These are phyloP conservation scores for Arthrocladium fulminans DNA, from an alignment of 2,329 filamentous ascomycete genomes.

Conservation along the genomic window DNA sequence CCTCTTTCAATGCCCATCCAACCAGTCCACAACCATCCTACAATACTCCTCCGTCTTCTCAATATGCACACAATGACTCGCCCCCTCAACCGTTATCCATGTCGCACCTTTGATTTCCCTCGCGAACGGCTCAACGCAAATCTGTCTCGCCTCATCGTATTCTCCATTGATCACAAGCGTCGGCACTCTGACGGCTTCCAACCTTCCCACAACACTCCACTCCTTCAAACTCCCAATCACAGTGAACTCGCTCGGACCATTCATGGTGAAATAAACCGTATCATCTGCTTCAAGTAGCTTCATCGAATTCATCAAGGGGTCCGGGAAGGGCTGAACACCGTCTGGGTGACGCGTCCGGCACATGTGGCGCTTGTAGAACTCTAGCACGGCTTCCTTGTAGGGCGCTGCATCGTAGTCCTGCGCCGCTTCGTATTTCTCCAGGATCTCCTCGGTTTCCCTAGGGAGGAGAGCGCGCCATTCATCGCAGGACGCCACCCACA, in stretches of 20 bases:
- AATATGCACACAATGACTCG: conserved; percentile 1
- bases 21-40: neutral
- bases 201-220: conserved; percentile 29
- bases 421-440: conserved; percentile 16
- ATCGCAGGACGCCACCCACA: conserved; percentile 21
- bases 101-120: neutral
- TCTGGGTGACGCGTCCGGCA: conserved; percentile 14
- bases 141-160: conserved; percentile 23
- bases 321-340: conserved; percentile 26
- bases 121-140: neutral
- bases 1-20: neutral
- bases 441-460: conserved; percentile 15
- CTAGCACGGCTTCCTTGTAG: conserved; percentile 24
- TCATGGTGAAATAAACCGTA: conserved; percentile 26
- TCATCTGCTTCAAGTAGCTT: conserved; percentile 22
- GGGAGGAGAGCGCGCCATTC: conserved; percentile 22
- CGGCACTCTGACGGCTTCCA: conserved; percentile 32
- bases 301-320: conserved; percentile 23
- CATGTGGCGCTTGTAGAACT: conserved; percentile 26
- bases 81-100: neutral
- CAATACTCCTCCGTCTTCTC: conserved; percentile 5
- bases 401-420: conserved; percentile 21
- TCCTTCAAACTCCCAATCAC: conserved; percentile 33
- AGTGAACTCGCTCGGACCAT: conserved; percentile 33
- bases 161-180: conserved; percentile 37